These are phyloP conservation scores for Scheffersomyces lignicola DNA, from an alignment of 1,139 yeast species.

Conservation along the genomic window DNA sequence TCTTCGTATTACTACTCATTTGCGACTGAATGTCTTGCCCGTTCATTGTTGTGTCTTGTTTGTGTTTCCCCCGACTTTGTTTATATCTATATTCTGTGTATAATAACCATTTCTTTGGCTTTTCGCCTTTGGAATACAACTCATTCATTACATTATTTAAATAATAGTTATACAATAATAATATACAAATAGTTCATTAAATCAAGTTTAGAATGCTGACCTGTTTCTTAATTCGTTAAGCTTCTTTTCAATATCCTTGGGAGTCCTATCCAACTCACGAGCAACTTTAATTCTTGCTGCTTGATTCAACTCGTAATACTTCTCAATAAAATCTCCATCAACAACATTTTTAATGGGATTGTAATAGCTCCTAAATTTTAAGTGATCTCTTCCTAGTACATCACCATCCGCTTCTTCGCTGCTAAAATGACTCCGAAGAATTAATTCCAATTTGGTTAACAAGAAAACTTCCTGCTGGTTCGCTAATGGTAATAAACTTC, in stretches of 20 bases:
- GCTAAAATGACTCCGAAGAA: conserved; percentile 39
- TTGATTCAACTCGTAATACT: conserved; percentile 38
- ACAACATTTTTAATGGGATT: conserved; percentile 73
- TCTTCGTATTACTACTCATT: not conserved
- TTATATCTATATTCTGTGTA: no score
- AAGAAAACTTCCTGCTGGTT: conserved; percentile 64
- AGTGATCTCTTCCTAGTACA: conserved; percentile 62
- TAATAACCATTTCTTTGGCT: no score
- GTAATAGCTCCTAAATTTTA: conserved; percentile 72
- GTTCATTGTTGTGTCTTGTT: not conserved
- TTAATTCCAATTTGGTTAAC: conserved; percentile 54
- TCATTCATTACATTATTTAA: no score
- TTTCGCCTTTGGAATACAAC: no score
- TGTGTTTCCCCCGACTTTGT: not conserved
- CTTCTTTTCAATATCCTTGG: conserved; percentile 60
- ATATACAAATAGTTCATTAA: no score
- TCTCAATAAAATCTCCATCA: conserved; percentile 87
- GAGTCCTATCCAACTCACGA: conserved; percentile 52
- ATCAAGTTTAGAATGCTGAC: conserved; percentile 36
- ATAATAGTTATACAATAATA: no score
- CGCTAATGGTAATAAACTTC: conserved; percentile 66
- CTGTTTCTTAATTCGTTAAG: conserved; percentile 59
- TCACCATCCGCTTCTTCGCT: conserved; percentile 27
- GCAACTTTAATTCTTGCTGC: conserved; percentile 50
- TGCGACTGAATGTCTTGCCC: not conserved